phyloP scores from a whole-genome alignment of 345 rosid species.

The Linum usitatissimum region DNA sequence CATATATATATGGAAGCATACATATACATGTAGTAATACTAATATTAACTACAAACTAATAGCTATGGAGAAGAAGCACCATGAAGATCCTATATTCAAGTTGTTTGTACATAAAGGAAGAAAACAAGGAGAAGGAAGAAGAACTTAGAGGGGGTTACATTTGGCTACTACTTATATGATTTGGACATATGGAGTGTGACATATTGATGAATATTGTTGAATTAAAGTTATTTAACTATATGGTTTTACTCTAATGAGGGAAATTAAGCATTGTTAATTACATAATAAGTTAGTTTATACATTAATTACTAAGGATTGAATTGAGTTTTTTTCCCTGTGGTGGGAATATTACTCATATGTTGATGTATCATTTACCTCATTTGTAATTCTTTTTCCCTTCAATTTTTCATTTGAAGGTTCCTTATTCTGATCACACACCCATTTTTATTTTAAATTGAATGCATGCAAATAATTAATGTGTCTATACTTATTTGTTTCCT shows the following conservation, averaged over 20 bases:
- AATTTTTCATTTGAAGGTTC: too few species aligned
- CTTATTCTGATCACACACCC: too few species aligned
- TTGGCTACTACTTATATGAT: neutral
- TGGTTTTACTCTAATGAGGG: neutral
- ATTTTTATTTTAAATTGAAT: too few species aligned
- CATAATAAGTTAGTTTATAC: too few species aligned
- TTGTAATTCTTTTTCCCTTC: too few species aligned
- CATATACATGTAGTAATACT: neutral
- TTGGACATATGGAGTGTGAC: too few species aligned
- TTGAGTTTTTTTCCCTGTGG: too few species aligned
- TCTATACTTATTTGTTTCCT: too few species aligned
- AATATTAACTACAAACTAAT: neutral
- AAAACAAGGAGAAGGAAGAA: neutral
- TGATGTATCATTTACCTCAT: too few species aligned
- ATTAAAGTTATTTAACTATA: neutral
- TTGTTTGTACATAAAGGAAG: neutral
- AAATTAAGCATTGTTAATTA: too few species aligned
- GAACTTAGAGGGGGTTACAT: neutral
- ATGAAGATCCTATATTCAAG: neutral
- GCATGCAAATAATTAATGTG: too few species aligned
- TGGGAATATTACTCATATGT: neutral
- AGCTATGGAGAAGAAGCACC: neutral
- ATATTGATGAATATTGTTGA: neutral
- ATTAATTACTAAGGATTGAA: too few species aligned
- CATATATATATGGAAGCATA: neutral